These are phyloP conservation scores for Schizonepeta tenuifolia DNA, from an alignment of 257 asterid genomes.

Conservation along the genomic window DNA sequence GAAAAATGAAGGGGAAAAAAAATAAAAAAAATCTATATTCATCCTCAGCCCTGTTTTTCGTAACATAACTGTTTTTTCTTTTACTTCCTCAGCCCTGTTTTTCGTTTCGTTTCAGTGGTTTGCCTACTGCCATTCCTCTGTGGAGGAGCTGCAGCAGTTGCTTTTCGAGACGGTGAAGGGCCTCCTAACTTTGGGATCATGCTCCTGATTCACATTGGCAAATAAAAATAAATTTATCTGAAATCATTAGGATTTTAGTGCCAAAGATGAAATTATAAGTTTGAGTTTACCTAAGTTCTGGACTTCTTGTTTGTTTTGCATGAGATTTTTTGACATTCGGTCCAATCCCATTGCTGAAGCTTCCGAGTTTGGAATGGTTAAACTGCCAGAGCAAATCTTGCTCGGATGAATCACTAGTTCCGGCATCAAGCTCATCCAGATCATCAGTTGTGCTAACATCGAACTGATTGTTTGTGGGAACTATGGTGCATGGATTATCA, in stretches of 20 bases:
- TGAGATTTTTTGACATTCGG: slow-evolving; percentile 57
- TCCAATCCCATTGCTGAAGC: slow-evolving; percentile 52
- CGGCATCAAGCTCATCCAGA: slow-evolving; percentile 81
- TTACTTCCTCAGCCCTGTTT: slow-evolving; percentile 70
- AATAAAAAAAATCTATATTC: slow-evolving; percentile 15
- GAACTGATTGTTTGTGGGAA: slow-evolving; percentile 49
- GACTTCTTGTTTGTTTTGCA: slow-evolving; percentile 54
- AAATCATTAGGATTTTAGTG: neutral
- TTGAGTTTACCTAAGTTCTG: slow-evolving; percentile 64
- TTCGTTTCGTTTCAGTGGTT: slow-evolving; percentile 61
- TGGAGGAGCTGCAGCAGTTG: slow-evolving; percentile 47
- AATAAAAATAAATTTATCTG: neutral
- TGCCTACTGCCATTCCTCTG: slow-evolving; percentile 54
- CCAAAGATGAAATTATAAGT: neutral
- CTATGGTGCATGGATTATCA: slow-evolving; percentile 47
- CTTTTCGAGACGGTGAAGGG: slow-evolving; percentile 71
- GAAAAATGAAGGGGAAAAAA: neutral
- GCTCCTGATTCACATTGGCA: slow-evolving; percentile 51
- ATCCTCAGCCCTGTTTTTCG: slow-evolving; percentile 52
- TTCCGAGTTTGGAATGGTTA: slow-evolving; percentile 60
- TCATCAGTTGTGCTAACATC: slow-evolving; percentile 57
- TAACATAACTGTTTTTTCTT: neutral
- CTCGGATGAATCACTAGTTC: slow-evolving; percentile 88
- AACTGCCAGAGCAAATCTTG: slow-evolving; percentile 90
- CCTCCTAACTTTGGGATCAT: slow-evolving; percentile 63